Evolutionary conservation across 345 rosid genomes (phyloP).

Genomic region (Erucastrum elatum): DNA sequence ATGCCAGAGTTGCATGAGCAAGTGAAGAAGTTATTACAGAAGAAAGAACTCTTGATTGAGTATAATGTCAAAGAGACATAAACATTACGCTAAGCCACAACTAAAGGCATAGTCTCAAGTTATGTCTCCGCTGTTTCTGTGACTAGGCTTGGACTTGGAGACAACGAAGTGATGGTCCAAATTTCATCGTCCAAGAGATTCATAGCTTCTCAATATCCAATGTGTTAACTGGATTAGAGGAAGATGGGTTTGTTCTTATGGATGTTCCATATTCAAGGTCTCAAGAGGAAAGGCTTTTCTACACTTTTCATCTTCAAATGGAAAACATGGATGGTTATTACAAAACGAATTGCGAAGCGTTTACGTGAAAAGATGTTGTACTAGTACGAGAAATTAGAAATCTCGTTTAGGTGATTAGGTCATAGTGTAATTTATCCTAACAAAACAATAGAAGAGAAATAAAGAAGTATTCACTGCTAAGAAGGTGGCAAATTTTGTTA

Average conservation of each 20-base stretch:
- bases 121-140: slow-evolving; percentile 42
- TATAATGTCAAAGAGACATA: slow-evolving; percentile 36
- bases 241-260: slow-evolving; percentile 47
- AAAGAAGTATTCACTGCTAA: too few species aligned
- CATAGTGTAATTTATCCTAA: too few species aligned
- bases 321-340: slow-evolving; percentile 28
- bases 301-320: slow-evolving; percentile 58
- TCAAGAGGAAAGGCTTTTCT: slow-evolving; percentile 52
- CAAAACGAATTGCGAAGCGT: slow-evolving; percentile 32
- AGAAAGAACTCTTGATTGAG: slow-evolving; percentile 47
- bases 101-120: slow-evolving; percentile 24
- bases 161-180: slow-evolving; percentile 52
- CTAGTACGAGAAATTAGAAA: slow-evolving; percentile 35
- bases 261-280: slow-evolving; percentile 63
- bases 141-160: slow-evolving; percentile 42
- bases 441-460: too few species aligned
- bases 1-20: slow-evolving; percentile 53
- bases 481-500: too few species aligned
- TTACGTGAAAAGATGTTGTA: slow-evolving; percentile 44
- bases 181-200: slow-evolving; percentile 41
- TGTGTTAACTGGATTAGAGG: slow-evolving; percentile 48
- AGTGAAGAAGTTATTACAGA: slow-evolving; percentile 41
- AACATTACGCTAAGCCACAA: slow-evolving; percentile 12
- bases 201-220: slow-evolving; percentile 41
- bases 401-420: background rate